Evolutionary conservation across 345 rosid species (phyloP).

Genomic region (Heritiera littoralis): DNA sequence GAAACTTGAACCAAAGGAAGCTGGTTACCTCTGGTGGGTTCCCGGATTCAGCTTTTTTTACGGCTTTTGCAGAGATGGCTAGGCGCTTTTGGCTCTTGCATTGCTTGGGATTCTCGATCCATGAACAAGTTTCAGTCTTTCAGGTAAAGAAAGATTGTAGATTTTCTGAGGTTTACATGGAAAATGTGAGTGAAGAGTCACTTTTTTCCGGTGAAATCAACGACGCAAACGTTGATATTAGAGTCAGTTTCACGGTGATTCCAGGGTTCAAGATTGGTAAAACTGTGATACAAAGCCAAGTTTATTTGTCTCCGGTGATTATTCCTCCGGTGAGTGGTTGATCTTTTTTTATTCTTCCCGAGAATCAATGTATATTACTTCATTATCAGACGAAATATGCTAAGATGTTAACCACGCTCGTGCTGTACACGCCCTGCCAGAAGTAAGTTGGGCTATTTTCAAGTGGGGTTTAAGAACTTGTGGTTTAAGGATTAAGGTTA

Average conservation of each 20-base stretch:
- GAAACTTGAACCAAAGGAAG: conserved; percentile 87
- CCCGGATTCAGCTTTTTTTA: conserved; percentile 74
- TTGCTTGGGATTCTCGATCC: conserved; percentile 66
- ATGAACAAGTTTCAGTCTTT: conserved; percentile 57
- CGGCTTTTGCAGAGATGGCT: conserved; percentile 74
- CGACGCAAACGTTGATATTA: conserved; percentile 37
- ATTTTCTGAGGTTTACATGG: conserved; percentile 93
- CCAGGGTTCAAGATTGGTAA: conserved; percentile 90
- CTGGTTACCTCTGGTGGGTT: conserved; percentile 61
- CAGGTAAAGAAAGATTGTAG: conserved; percentile 62
- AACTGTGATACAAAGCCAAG: conserved; percentile 72
- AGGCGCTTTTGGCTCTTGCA: conserved; percentile 77
- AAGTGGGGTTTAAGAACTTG: conserved; percentile 1
- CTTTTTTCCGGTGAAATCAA: conserved; percentile 31
- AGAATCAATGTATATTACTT: neutral
- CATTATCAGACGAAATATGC: neutral
- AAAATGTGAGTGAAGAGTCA: conserved; percentile 64
- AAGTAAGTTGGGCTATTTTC: neutral
- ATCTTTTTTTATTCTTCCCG: neutral
- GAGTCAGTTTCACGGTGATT: conserved; percentile 83
- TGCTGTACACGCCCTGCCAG: neutral
- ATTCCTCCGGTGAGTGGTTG: conserved; percentile 41
- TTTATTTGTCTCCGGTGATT: conserved; percentile 56
- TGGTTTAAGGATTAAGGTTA: neutral
- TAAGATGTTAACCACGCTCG: neutral